Evolutionary conservation across 2,329 filamentous ascomycete genomes (phyloP).

Genomic region (Penicillium frequentans): DNA sequence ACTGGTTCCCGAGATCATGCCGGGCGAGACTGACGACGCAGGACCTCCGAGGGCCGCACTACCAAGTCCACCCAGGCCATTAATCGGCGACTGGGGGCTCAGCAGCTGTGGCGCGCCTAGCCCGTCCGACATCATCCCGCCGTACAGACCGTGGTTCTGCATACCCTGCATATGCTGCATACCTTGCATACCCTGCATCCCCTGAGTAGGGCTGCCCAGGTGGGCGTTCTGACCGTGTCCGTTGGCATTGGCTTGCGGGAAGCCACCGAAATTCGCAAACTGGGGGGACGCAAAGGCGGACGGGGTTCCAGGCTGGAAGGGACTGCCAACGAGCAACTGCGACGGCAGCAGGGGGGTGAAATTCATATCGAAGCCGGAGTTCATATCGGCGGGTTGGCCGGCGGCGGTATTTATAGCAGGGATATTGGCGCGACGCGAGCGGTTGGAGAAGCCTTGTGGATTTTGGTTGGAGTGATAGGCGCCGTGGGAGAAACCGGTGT

Average conservation of each 20-base stretch:
- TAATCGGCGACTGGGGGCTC: conserved; percentile 83
- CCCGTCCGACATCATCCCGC: conserved; percentile 79
- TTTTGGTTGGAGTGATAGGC: conserved; percentile 65
- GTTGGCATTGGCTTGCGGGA: conserved; percentile 61
- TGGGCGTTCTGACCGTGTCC: conserved; percentile 59
- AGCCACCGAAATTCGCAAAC: conserved; percentile 80
- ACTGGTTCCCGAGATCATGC: conserved; percentile 84
- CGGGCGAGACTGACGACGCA: conserved; percentile 74
- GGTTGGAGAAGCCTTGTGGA: conserved; percentile 72
- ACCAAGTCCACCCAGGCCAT: conserved; percentile 65
- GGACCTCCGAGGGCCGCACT: conserved; percentile 63
- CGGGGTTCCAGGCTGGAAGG: conserved; percentile 93
- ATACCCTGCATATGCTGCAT: conserved; percentile 62
- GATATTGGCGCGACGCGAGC: conserved; percentile 78
- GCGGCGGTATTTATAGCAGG: conserved; percentile 86
- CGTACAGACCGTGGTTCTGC: conserved; percentile 73
- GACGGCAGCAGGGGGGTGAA: conserved; percentile 95
- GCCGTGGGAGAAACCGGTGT: conserved; percentile 88
- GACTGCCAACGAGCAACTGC: conserved; percentile 89
- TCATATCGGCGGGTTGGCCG: conserved; percentile 67
- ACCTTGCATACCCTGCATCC: conserved; percentile 52
- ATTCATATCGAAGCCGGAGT: conserved; percentile 94
- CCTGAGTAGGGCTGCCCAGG: conserved; percentile 72
- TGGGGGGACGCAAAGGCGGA: conserved; percentile 87
- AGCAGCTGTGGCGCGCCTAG: conserved; percentile 78